These are phyloP conservation scores for Clonostachys solani DNA, from an alignment of 2,329 filamentous ascomycete species.

Conservation along the genomic window DNA sequence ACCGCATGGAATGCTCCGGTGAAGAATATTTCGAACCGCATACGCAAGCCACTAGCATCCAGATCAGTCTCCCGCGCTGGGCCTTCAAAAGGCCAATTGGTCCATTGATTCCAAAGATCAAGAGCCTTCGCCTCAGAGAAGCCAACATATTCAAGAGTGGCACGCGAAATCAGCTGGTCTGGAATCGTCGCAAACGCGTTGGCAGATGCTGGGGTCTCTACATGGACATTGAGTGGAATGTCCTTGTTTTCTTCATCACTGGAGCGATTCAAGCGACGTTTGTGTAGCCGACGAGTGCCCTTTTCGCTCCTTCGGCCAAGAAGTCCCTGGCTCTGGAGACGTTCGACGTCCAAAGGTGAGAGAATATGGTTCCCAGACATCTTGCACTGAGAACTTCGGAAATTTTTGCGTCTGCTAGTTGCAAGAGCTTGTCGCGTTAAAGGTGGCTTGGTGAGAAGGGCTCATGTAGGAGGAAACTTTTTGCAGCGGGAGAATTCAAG, in stretches of 20 bases:
- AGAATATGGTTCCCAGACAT: background rate
- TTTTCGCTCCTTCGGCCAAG: background rate
- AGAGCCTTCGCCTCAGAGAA: conserved; percentile 6
- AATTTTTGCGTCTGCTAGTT: too few relatives aligned
- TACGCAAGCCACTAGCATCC: background rate
- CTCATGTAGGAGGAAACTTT: too few relatives aligned
- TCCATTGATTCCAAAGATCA: conserved; percentile 7
- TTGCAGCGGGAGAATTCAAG: too few relatives aligned
- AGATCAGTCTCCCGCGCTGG: conserved; percentile 6
- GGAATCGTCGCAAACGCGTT: conserved; percentile 7
- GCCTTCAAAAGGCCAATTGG: conserved; percentile 3
- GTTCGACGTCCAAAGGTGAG: background rate
- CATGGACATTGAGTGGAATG: conserved; percentile 2
- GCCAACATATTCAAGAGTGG: conserved; percentile 7
- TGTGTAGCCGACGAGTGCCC: conserved; percentile 6
- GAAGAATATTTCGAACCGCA: conserved; percentile 7
- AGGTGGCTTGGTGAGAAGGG: too few relatives aligned
- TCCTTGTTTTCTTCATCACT: conserved; percentile 7
- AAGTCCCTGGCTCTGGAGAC: background rate
- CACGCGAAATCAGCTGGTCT: conserved; percentile 6
- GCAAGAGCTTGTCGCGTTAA: too few relatives aligned
- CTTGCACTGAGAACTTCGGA: too few relatives aligned
- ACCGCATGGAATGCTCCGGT: conserved; percentile 2
- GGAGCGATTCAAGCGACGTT: conserved; percentile 6
- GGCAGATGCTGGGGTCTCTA: background rate